Evolutionary conservation across 225 moss, liverwort and hornwort genomes (phyloP).

Genomic region (Takakia lepidozioides): DNA sequence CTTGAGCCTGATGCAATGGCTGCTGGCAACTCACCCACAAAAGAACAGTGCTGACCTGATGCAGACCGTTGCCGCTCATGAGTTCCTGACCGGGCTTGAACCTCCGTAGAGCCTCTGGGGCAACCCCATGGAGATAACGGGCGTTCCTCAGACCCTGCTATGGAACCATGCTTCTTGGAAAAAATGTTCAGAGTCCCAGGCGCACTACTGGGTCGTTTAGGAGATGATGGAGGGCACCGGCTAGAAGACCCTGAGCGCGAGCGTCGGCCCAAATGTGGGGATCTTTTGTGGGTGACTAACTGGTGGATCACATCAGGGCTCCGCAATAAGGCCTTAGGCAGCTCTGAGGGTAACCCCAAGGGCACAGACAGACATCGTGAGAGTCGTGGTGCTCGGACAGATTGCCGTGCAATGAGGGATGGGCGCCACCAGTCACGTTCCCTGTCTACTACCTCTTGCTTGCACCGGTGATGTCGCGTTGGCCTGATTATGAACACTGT

Average conservation of each 20-base stretch:
- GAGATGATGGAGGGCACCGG: background rate
- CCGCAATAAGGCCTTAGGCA: conserved; percentile 37
- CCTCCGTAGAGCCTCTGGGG: conserved; percentile 7
- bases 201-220: conserved; percentile 26
- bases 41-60: conserved; percentile 25
- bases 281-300: conserved; percentile 27
- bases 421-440: conserved; percentile 70
- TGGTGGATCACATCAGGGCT: conserved; percentile 49
- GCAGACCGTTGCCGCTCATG: too few relatives aligned
- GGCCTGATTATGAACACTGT: conserved; percentile 47
- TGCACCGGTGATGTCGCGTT: conserved; percentile 54
- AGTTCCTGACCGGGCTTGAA: conserved; percentile 1
- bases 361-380: conserved; percentile 7
- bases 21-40: conserved; percentile 10
- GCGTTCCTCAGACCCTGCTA: conserved; percentile 26
- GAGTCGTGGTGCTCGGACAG: conserved; percentile 15
- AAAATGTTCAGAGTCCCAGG: conserved; percentile 12
- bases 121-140: conserved; percentile 33
- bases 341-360: conserved; percentile 20
- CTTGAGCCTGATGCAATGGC: conserved; percentile 13
- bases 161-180: conserved; percentile 20
- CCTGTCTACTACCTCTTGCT: conserved; percentile 42
- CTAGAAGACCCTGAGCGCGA: background rate
- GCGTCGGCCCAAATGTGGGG: background rate
- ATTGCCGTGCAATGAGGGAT: conserved; percentile 38